These are phyloP conservation scores for Thielaviopsis euricoi DNA, from an alignment of 2,329 filamentous ascomycete species.

Conservation along the genomic window DNA sequence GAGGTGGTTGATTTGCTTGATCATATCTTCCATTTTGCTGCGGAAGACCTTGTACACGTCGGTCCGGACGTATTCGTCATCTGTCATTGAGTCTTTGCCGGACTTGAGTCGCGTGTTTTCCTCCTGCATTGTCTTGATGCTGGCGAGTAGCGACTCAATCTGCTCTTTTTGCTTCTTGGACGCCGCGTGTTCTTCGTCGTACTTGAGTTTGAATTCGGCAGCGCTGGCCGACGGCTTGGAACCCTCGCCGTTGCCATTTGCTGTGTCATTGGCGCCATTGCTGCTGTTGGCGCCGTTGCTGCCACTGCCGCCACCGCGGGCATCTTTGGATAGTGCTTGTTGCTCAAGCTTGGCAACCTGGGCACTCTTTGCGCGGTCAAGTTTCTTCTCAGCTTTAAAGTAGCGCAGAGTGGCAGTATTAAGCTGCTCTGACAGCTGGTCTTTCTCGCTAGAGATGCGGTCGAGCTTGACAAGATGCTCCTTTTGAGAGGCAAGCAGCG, in stretches of 20 bases:
- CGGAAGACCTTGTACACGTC: constrained; percentile 89
- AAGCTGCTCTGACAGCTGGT: constrained; percentile 69
- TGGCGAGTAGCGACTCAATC: constrained; percentile 58
- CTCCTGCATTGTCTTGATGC: constrained; percentile 58
- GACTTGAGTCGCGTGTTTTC: constrained; percentile 49
- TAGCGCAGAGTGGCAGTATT: constrained; percentile 82
- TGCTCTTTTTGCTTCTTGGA: constrained; percentile 79
- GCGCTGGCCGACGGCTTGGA: constrained; percentile 30
- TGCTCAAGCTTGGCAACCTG: constrained; percentile 87
- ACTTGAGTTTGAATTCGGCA: constrained; percentile 56
- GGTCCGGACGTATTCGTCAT: constrained; percentile 86
- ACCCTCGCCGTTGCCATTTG: constrained; percentile 22
- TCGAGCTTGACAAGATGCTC: constrained; percentile 62
- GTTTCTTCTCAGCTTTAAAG: constrained; percentile 86
- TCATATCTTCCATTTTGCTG: constrained; percentile 77
- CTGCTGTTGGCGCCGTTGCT: constrained; percentile 37
- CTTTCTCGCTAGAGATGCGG: constrained; percentile 59
- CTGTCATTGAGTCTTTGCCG: constrained; percentile 53
- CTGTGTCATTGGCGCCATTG: constrained; percentile 22
- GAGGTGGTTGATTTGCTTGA: constrained; percentile 79
- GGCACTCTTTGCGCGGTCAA: constrained; percentile 74
- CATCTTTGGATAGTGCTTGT: constrained; percentile 59
- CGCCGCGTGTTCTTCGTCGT: constrained; percentile 61
- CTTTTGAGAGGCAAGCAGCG: constrained; percentile 68
- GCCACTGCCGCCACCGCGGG: constrained; percentile 25